These are phyloP conservation scores for Fusarium annulatum DNA, from an alignment of 2,329 filamentous ascomycete species.

Conservation along the genomic window DNA sequence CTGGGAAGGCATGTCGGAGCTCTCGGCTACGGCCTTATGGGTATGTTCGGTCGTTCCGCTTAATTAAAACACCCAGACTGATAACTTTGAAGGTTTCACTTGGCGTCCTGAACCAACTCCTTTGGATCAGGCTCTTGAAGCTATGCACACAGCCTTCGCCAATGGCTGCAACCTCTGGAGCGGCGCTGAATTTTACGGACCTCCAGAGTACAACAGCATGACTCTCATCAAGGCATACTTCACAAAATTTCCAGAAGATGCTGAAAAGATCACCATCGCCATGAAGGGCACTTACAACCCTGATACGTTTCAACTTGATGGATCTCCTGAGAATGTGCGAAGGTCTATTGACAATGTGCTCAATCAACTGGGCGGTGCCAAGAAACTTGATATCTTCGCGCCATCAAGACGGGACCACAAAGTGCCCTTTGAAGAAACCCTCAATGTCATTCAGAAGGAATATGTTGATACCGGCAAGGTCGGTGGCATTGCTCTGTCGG, in stretches of 20 bases:
- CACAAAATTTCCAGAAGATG: conserved; percentile 70
- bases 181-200: conserved; percentile 73
- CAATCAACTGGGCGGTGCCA: conserved; percentile 61
- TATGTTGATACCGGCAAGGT: conserved; percentile 64
- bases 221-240: conserved; percentile 72
- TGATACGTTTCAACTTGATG: conserved; percentile 56
- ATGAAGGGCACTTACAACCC: conserved; percentile 68
- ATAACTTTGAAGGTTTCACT: conserved; percentile 53
- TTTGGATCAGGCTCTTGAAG: conserved; percentile 62
- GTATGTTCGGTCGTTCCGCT: conserved; percentile 44
- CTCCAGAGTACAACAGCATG: conserved; percentile 66
- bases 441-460: conserved; percentile 56
- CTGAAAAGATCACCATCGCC: conserved; percentile 68
- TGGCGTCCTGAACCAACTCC: conserved; percentile 55
- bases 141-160: conserved; percentile 64
- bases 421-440: conserved; percentile 56
- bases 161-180: conserved; percentile 67
- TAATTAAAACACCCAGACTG: background rate
- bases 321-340: conserved; percentile 64
- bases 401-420: conserved; percentile 66
- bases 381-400: conserved; percentile 71
- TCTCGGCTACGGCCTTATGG: conserved; percentile 67
- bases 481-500: conserved; percentile 63
- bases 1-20: conserved; percentile 59
- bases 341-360: conserved; percentile 69